Conservation (phyloP, 441 rosid species). For the Lepidium campestre region DNA sequence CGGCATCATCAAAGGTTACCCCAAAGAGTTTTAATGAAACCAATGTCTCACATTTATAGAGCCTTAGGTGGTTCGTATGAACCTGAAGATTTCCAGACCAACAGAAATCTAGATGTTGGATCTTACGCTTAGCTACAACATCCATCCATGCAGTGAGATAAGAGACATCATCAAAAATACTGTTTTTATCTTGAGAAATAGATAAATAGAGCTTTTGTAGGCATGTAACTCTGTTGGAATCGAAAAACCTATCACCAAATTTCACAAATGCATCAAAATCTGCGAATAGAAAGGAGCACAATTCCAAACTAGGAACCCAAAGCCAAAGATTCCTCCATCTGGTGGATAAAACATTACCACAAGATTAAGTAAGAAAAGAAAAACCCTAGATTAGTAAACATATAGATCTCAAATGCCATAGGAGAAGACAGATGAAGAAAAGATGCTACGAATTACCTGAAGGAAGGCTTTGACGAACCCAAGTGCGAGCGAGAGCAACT, state of each 20-base stretch:
- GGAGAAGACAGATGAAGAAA: too few relatives aligned
- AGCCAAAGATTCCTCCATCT: not conserved
- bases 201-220: not conserved
- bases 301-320: not conserved
- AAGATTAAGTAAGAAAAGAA: too few relatives aligned
- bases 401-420: too few relatives aligned
- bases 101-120: not conserved
- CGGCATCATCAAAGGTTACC: not conserved
- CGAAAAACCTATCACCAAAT: not conserved
- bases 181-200: not conserved
- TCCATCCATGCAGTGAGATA: not conserved
- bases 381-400: too few relatives aligned
- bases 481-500: too few relatives aligned
- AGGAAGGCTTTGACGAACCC: too few relatives aligned
- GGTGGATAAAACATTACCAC: not conserved
- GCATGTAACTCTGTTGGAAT: not conserved
- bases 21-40: not conserved
- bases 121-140: not conserved
- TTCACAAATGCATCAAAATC: not conserved
- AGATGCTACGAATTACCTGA: too few relatives aligned
- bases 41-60: not conserved
- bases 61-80: not conserved
- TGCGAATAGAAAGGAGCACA: not conserved
- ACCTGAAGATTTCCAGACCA: too few relatives aligned
- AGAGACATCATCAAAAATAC: not conserved